Evolutionary conservation across 352 stramenopile genomes (phyloP).

Genomic region (Thraustochytrium striatum): DNA sequence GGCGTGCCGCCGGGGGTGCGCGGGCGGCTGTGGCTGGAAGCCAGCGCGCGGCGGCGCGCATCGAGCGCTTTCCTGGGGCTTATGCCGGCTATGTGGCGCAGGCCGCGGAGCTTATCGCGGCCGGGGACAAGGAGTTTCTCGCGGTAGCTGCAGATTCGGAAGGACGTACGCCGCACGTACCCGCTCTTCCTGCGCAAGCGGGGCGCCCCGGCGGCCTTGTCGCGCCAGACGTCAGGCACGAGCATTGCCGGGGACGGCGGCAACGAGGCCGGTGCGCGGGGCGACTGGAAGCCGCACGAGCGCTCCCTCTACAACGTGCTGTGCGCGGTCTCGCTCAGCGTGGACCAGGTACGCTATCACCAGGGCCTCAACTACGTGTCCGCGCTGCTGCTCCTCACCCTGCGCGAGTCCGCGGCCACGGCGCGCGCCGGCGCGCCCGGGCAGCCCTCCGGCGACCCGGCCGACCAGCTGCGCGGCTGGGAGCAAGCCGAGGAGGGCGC

Average conservation of each 20-base stretch:
- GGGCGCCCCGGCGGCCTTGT: too few relatives aligned
- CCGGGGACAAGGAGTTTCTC: not conserved
- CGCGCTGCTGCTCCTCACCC: constrained; percentile 15
- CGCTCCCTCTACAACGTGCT: constrained; percentile 35
- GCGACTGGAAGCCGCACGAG: constrained; percentile 17
- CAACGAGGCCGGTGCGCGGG: not conserved
- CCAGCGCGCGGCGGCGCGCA: not conserved
- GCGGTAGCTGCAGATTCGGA: constrained; percentile 42
- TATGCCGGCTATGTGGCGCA: constrained; percentile 17
- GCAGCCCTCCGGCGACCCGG: not conserved
- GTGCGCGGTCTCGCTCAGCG: not conserved
- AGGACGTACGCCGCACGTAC: constrained; percentile 32
- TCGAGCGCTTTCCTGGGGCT: not conserved
- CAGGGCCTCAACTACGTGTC: constrained; percentile 44
- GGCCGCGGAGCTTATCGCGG: not conserved
- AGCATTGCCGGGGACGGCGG: not conserved
- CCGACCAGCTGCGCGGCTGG: not conserved
- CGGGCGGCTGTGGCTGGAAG: constrained; percentile 12
- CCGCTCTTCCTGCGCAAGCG: constrained; percentile 28
- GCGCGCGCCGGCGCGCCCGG: too few relatives aligned
- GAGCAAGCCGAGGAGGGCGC: not conserved
- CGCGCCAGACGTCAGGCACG: not conserved
- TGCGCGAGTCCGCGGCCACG: too few relatives aligned
- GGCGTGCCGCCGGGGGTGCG: constrained; percentile 20
- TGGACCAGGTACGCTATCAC: constrained; percentile 5